Percentiles rank a stretch among this genome's conserved stretches.
These are phyloP conservation scores for Durusdinium trenchii DNA, from an alignment of 73 alveolate genomes.

Conservation along the genomic window DNA sequence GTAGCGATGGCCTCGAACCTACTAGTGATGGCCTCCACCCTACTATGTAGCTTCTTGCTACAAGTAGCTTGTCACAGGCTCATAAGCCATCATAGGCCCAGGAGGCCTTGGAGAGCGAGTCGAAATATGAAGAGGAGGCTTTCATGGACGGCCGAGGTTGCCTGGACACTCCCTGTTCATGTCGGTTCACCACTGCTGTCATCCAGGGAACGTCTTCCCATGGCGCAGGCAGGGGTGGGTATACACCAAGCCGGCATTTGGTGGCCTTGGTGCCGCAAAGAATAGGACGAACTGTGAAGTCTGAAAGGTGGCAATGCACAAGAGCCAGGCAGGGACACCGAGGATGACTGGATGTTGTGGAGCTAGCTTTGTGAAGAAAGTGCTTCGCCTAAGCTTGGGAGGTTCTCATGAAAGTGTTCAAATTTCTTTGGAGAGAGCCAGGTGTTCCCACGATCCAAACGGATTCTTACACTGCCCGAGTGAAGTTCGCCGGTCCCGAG, in stretches of 20 bases:
- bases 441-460: too few species aligned
- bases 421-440: too few species aligned
- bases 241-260: background rate
- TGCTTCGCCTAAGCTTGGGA: background rate
- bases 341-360: background rate
- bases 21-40: too few species aligned
- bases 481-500: too few species aligned
- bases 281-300: background rate
- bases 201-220: conserved; percentile 17
- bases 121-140: too few species aligned
- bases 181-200: conserved; percentile 29
- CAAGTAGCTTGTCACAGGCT: too few species aligned
- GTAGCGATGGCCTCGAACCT: too few species aligned
- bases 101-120: too few species aligned
- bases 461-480: too few species aligned
- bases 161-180: background rate
- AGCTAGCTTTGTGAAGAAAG: background rate
- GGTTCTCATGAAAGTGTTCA: too few species aligned
- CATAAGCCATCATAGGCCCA: too few species aligned
- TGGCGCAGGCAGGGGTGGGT: background rate
- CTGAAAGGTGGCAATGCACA: background rate
- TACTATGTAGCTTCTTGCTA: too few species aligned
- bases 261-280: background rate
- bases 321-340: background rate
- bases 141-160: background rate